phyloP scores from a whole-genome alignment of 192 early-diverging fungal species.

The Backusella australiensis region DNA sequence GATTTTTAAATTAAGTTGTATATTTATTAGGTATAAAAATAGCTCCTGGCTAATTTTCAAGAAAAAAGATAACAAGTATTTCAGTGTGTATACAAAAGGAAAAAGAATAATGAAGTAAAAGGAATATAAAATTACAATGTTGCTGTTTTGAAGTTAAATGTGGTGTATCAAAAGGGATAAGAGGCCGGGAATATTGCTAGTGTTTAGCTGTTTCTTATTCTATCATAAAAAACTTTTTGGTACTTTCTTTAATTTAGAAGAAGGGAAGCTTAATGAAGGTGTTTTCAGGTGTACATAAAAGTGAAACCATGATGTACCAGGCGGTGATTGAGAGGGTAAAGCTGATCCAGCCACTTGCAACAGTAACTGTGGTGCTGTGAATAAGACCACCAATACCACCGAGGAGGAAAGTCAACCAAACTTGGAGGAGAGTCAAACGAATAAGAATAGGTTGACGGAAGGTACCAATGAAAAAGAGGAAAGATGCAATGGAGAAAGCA shows the following conservation, averaged over 20 bases:
- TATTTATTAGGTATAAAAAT: neutral
- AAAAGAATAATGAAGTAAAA: neutral
- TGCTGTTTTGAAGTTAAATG: neutral
- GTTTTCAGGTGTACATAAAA: neutral
- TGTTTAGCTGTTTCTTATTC: neutral
- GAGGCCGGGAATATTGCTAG: neutral
- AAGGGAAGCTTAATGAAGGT: neutral
- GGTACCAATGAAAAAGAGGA: conserved; percentile 23
- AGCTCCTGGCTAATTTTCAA: neutral
- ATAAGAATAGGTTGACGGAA: conserved; percentile 20
- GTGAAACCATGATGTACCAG: conserved; percentile 17
- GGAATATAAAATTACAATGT: neutral
- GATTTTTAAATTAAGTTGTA: neutral
- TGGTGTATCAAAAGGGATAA: neutral
- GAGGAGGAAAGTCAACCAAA: conserved; percentile 22
- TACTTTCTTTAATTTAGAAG: neutral
- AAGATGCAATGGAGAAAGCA: conserved; percentile 16
- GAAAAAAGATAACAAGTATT: neutral
- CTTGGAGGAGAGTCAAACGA: conserved; percentile 14
- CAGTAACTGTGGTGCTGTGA: neutral
- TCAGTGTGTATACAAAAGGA: too few relatives aligned
- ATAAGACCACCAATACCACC: conserved; percentile 10
- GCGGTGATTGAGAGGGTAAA: conserved; percentile 22
- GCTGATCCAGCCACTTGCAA: conserved; percentile 24
- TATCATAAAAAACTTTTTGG: neutral